Evolutionary conservation across 371 early-diverging fungal genomes (phyloP).

Genomic region (Syncephalastrum racemosum): DNA sequence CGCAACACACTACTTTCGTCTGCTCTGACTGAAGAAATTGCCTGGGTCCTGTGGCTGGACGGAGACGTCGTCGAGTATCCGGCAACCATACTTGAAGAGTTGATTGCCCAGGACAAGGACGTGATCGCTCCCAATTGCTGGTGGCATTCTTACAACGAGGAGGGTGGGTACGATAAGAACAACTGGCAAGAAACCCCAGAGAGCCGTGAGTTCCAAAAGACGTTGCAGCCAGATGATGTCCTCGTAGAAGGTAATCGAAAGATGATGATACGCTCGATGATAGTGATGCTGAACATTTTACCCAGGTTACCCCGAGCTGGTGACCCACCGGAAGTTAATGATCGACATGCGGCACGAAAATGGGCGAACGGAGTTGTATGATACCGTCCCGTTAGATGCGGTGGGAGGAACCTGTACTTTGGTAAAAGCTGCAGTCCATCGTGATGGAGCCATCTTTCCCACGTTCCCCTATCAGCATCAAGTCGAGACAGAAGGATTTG

Average conservation of each 20-base stretch:
- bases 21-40: slow-evolving; percentile 52
- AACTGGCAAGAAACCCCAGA: slow-evolving; percentile 63
- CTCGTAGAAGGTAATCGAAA: slow-evolving; percentile 28
- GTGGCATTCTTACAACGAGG: slow-evolving; percentile 44
- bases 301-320: slow-evolving; percentile 40
- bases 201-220: slow-evolving; percentile 48
- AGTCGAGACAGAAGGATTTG: slow-evolving; percentile 80
- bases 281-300: background rate
- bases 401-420: slow-evolving; percentile 68
- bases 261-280: background rate
- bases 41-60: slow-evolving; percentile 77
- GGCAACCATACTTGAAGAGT: slow-evolving; percentile 44
- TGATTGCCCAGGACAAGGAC: slow-evolving; percentile 60
- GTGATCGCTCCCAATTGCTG: slow-evolving; percentile 60
- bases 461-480: slow-evolving; percentile 62
- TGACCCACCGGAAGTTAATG: slow-evolving; percentile 45
- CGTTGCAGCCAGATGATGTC: slow-evolving; percentile 29
- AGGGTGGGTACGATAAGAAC: slow-evolving; percentile 53
- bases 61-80: slow-evolving; percentile 67
- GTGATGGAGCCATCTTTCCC: slow-evolving; percentile 69
- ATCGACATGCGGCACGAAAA: slow-evolving; percentile 43
- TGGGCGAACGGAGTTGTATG: slow-evolving; percentile 18
- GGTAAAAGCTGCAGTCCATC: slow-evolving; percentile 65
- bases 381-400: slow-evolving; percentile 55
- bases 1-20: slow-evolving; percentile 61